Evolutionary conservation across 2,329 filamentous ascomycete genomes (phyloP), one percentile per base, ranked within the genome.

Genomic region (Neoascochyta sp.): DNA sequence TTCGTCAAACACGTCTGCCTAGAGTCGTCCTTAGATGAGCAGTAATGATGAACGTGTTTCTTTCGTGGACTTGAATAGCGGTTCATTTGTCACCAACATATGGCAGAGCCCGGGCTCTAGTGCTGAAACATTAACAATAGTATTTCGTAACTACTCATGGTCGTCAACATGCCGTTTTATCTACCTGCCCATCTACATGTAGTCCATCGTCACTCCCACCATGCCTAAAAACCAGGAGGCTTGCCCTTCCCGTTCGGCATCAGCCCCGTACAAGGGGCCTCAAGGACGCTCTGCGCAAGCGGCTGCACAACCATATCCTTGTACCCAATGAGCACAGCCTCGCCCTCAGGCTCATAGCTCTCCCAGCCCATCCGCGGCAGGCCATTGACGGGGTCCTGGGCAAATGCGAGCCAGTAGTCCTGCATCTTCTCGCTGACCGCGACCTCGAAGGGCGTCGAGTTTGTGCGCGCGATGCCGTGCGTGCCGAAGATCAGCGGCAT

Each of bases 401-500:
- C 53, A 42, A 66, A 67, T 1, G 55, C 57, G 12, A 62, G 18
- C 41, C 60, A 59, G 15, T 50, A 52, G 23, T 64, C 61, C 33
- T 65, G 58, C 57, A 65, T 57, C 21, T 56, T 45, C 31, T 52
- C 36, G 28, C 56, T 60, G 1, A 63, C 54, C 25, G 44, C 31
- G 4, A 40, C 39, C 24, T 65, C 52, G 9, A 63, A 54, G 1
- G 41, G 26, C 3, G 53, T 53, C 2, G 46, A 50, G n/a, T 41
- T 38, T 4, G 52, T 49, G 13, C 51, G 41, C 1, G 39, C 48
- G 24, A 52, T 54, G 5, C 40, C 43, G 32, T 56, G 50, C 2
- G 62, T 58, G 5, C 62, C 62, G 28, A 65, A 63, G 7, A 64
- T 40, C 17, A 64, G 37, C 5, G 52, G 50, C 5, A 64, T 45